Evolutionary conservation across 176 grass and related monocot species (phyloP).

Genomic region (Oryza punctata): DNA sequence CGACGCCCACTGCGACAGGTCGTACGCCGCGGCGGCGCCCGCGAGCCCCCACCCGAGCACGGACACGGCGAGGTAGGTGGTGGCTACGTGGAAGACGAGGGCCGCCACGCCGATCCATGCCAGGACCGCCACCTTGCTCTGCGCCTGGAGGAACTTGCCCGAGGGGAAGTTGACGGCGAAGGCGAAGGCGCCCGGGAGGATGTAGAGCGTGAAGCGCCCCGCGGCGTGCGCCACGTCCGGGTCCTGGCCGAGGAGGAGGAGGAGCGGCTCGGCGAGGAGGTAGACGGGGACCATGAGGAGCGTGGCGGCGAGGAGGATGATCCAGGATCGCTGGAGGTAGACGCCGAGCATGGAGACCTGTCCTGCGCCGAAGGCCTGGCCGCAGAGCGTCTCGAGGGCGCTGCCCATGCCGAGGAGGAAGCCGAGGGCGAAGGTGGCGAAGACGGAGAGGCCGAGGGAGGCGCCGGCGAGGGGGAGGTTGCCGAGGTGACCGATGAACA

Average conservation of each 20-base stretch:
- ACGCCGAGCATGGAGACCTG: slow-evolving; percentile 67
- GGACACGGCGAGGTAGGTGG: slow-evolving; percentile 42
- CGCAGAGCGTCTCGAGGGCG: slow-evolving; percentile 87
- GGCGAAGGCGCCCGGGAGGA: slow-evolving; percentile 51
- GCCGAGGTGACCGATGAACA: slow-evolving; percentile 74
- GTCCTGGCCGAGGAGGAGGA: slow-evolving; percentile 55
- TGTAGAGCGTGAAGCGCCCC: slow-evolving; percentile 44
- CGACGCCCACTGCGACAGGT: slow-evolving; percentile 42
- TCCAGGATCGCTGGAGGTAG: slow-evolving; percentile 74
- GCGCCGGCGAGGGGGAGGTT: slow-evolving; percentile 60
- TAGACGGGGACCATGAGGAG: slow-evolving; percentile 44
- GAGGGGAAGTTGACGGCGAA: slow-evolving; percentile 63
- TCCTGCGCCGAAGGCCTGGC: slow-evolving; percentile 71
- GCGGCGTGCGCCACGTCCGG: slow-evolving; percentile 40
- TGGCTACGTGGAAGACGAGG: neutral
- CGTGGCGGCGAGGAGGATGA: slow-evolving; percentile 41
- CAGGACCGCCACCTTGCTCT: slow-evolving; percentile 58
- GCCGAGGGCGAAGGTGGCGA: slow-evolving; percentile 57
- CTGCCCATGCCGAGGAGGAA: slow-evolving; percentile 90
- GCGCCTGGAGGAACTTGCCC: slow-evolving; percentile 68
- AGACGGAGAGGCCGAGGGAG: slow-evolving; percentile 61
- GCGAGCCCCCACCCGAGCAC: slow-evolving; percentile 43
- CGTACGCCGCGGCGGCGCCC: slow-evolving; percentile 35
- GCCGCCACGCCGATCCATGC: slow-evolving; percentile 47
- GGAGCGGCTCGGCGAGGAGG: slow-evolving; percentile 49